Evolutionary conservation across 2,329 filamentous ascomycete species (phyloP).

Genomic region (Aspergillus pseudonomiae): DNA sequence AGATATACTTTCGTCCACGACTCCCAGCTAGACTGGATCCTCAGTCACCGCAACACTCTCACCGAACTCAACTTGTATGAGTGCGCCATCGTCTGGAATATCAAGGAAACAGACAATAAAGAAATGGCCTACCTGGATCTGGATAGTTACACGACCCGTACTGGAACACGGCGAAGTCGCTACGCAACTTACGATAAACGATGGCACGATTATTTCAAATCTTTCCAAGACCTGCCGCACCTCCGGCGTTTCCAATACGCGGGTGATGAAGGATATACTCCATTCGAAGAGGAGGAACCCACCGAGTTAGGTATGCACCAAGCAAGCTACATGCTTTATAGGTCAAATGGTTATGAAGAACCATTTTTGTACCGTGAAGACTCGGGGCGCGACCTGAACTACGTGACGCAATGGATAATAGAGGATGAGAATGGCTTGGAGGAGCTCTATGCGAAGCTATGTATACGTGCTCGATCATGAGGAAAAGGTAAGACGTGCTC

Average conservation of each 20-base stretch:
- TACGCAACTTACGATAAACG: constrained; percentile 16
- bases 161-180: background rate
- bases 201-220: constrained; percentile 26
- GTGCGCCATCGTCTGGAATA: constrained; percentile 39
- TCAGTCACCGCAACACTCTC: constrained; percentile 42
- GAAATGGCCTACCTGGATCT: background rate
- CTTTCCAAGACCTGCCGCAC: constrained; percentile 20
- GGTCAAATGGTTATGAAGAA: background rate
- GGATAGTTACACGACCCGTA: background rate
- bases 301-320: constrained; percentile 5
- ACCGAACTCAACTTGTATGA: constrained; percentile 48
- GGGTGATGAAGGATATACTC: constrained; percentile 14
- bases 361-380: too few relatives aligned
- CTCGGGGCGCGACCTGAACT: too few relatives aligned
- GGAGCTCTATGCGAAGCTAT: constrained; percentile 21
- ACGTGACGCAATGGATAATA: background rate
- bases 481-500: too few relatives aligned
- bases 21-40: constrained; percentile 52
- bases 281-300: constrained; percentile 18
- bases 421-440: constrained; percentile 22
- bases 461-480: background rate
- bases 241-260: constrained; percentile 21
- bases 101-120: constrained; percentile 11
- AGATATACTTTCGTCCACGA: constrained; percentile 49
- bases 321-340: constrained; percentile 24